A percentile compares a stretch with the other conserved stretches of the same genome.
Evolutionary conservation across 1,284 basidiomycete species (phyloP).

Genomic region (Vanrija humicola): DNA sequence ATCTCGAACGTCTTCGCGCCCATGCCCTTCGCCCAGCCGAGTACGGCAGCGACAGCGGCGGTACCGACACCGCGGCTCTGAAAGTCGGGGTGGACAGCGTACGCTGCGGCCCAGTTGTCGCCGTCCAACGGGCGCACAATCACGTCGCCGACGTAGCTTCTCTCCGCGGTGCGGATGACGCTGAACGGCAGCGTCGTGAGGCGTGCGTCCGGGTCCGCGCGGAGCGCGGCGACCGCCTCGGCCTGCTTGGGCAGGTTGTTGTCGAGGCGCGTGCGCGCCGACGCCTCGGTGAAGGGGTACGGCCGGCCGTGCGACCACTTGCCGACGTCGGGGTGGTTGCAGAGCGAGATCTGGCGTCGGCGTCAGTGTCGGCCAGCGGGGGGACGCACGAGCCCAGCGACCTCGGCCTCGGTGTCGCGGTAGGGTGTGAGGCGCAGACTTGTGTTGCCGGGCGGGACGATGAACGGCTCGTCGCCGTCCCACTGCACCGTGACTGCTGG

Average conservation of each 20-base stretch:
- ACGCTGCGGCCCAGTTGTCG: background rate
- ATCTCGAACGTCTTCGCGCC: background rate
- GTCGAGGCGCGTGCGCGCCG: background rate
- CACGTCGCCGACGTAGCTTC: background rate
- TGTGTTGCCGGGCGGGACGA: background rate
- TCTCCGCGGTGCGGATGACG: background rate
- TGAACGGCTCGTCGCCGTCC: constrained; percentile 2
- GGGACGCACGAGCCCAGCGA: background rate
- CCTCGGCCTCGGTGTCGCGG: background rate
- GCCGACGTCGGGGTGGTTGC: background rate
- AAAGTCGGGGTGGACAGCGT: background rate
- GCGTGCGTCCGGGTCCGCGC: background rate
- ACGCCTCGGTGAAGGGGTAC: background rate
- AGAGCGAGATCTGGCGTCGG: background rate
- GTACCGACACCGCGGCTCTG: background rate
- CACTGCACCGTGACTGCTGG: background rate
- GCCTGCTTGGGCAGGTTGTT: background rate
- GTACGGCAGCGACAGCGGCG: background rate
- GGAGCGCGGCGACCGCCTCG: background rate
- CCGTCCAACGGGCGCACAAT: background rate
- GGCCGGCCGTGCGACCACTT: background rate
- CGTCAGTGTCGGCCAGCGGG: no score
- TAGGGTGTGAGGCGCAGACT: background rate
- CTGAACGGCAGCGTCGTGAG: background rate
- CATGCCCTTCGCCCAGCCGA: background rate